Base-by-base conservation (phyloP, 345 rosid genomes). In the Syzygium grande region DNA sequence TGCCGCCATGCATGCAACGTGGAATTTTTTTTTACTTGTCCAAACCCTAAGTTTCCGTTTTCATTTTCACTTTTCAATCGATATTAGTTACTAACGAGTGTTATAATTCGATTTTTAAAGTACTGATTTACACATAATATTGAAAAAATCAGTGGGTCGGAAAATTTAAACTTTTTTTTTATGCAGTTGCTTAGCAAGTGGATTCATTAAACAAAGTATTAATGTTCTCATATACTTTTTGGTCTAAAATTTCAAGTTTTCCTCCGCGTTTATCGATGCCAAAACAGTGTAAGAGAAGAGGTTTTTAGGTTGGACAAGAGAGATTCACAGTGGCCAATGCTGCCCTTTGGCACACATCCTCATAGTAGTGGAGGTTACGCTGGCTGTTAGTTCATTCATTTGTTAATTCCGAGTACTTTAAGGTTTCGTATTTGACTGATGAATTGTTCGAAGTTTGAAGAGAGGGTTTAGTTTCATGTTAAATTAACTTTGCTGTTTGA, bases 1-100 rank as follows among this genome's bases (percentile, higher is more conserved):
- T 91, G 92, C 95, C 92, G 92, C 93, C 96, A 93, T 91, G 92
- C 93, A 94, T 85, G 92, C 94, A 84, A 90, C 91, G 90, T 90
- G 91, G 91, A 87, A 87, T 52, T 27, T 55, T 59, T 41, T 25
- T 56, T 14, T 13, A 41, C 52, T 17, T 34, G 23, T 68, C n/a
- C 21, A 52, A 25, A 34, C 78, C 52, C 52, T 23, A 73, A 68
- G 6, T 55, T 55, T 55, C 22, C 25, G 5, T 19, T 73, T 19
- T 73, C 83, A 5, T 22, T 16, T 16, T 68, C 41, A 11, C 21
- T 19, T 5, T 38, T 38, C 15, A 7, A 73, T 73, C 12, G 43
- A 10, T 19, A 19, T 19, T 38, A 73, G 25, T 38, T 19, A 14
- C 49, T 19, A 73, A 73, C 27, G 7, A 38, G 27, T 21, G 43